Conservation (phyloP, 805 yeast species). For the Wickerhamomyces pijperi region DNA sequence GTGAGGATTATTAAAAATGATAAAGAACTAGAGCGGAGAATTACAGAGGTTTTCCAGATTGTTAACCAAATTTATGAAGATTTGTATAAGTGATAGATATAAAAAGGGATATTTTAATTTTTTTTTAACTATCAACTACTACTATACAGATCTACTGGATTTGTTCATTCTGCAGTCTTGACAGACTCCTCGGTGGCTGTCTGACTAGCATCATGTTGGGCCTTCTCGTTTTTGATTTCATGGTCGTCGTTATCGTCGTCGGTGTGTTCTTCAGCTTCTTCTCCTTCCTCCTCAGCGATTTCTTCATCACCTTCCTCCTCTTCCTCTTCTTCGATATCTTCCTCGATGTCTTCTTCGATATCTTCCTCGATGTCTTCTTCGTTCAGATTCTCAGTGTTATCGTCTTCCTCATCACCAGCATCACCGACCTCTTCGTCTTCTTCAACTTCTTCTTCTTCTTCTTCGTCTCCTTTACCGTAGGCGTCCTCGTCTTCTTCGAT, state of each 20-base stretch:
- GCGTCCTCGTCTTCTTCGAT: conserved; percentile 56
- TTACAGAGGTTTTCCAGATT: conserved; percentile 31
- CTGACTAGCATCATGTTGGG: conserved; percentile 1
- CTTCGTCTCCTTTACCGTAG: conserved; percentile 45
- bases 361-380: conserved; percentile 28
- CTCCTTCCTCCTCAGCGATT: conserved; percentile 4
- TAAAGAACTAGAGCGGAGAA: conserved; percentile 11
- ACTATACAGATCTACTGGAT: too few relatives aligned
- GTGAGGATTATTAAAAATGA: conserved; percentile 2
- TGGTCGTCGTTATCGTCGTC: conserved; percentile 9
- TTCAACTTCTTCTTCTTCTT: conserved; percentile 32
- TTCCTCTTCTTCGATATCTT: conserved; percentile 10
- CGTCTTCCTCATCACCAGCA: conserved; percentile 30
- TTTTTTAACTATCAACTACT: conserved; percentile 3
- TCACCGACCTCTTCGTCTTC: conserved; percentile 38
- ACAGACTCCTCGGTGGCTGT: conserved; percentile 1
- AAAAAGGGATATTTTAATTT: too few relatives aligned
- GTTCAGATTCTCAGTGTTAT: conserved; percentile 27
- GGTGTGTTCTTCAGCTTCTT: conserved; percentile 1
- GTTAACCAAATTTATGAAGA: conserved; percentile 29
- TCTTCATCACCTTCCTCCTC: conserved; percentile 28
- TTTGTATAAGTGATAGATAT: too few relatives aligned
- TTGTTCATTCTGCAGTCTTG: too few relatives aligned
- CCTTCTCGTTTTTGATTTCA: conserved; percentile 6
- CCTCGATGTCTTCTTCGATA: conserved; percentile 4